A percentile compares a stretch with the other conserved stretches of the same genome.
Evolutionary conservation across 306 rosid species (phyloP).

Genomic region (Gleditsia sinensis): DNA sequence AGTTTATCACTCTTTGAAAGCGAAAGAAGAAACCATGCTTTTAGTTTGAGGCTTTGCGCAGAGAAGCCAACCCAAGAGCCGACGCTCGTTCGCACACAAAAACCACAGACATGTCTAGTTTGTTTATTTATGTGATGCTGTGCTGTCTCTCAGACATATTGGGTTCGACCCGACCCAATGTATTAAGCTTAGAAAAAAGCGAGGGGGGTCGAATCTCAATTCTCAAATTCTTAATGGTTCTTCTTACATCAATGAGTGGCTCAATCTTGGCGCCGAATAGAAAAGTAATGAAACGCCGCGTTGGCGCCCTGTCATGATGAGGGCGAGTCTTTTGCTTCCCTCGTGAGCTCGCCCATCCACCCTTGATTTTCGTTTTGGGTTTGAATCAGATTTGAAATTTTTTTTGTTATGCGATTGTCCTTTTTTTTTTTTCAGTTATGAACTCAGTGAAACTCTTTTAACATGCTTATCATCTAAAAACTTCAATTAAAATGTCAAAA

Average conservation of each 20-base stretch:
- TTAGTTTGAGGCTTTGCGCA: conserved; percentile 1
- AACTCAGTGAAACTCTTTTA: too few relatives aligned
- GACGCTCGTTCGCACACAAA: conserved; percentile 44
- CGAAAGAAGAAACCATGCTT: conserved; percentile 15
- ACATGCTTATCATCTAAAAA: too few relatives aligned
- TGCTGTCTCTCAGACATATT: not conserved
- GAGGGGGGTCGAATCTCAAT: not conserved
- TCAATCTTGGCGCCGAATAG: not conserved
- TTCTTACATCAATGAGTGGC: not conserved
- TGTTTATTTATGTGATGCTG: not conserved
- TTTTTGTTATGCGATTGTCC: not conserved
- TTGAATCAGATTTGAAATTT: too few relatives aligned
- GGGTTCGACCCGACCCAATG: not conserved
- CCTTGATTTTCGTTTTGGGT: too few relatives aligned
- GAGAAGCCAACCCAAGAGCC: conserved; percentile 47
- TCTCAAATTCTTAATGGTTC: not conserved
- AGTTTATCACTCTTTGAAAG: conserved; percentile 2
- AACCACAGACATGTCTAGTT: not conserved
- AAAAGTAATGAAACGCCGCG: not conserved
- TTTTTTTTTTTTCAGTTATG: too few relatives aligned
- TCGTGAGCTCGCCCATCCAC: not conserved
- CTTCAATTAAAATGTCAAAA: too few relatives aligned
- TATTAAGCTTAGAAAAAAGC: not conserved
- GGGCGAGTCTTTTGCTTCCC: not conserved
- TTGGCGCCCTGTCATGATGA: not conserved